Evolutionary conservation across 2,329 filamentous ascomycete genomes (phyloP).

Genomic region (Nannizziopsis barbatae): DNA sequence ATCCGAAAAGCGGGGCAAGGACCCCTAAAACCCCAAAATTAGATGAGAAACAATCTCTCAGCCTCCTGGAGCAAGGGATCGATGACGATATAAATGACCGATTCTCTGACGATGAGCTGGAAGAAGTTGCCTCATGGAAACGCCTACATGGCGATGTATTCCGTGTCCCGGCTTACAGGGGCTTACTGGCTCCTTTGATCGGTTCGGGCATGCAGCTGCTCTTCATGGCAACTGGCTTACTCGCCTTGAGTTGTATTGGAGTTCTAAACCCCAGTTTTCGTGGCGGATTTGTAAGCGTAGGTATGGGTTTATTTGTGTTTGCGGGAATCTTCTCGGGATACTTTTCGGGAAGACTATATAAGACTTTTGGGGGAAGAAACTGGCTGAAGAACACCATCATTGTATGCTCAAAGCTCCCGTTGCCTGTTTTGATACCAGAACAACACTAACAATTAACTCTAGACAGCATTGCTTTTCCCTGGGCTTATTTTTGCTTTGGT

Average conservation of each 20-base stretch:
- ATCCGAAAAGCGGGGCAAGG: slow-evolving; percentile 31
- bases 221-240: slow-evolving; percentile 65
- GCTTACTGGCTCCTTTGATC: slow-evolving; percentile 65
- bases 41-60: slow-evolving; percentile 42
- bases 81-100: slow-evolving; percentile 41
- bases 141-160: slow-evolving; percentile 82
- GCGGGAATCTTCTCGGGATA: slow-evolving; percentile 78
- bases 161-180: slow-evolving; percentile 57
- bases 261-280: slow-evolving; percentile 76
- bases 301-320: slow-evolving; percentile 69
- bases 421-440: slow-evolving; percentile 6
- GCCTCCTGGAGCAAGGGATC: slow-evolving; percentile 39
- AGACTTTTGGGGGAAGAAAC: slow-evolving; percentile 64
- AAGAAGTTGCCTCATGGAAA: slow-evolving; percentile 82
- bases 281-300: slow-evolving; percentile 79
- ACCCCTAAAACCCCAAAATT: slow-evolving; percentile 30
- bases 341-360: slow-evolving; percentile 72
- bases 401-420: slow-evolving; percentile 23
- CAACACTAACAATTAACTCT: slow-evolving; percentile 11
- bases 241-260: slow-evolving; percentile 62
- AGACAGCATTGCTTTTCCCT: slow-evolving; percentile 66
- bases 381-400: slow-evolving; percentile 66
- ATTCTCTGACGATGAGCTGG: slow-evolving; percentile 60
- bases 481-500: slow-evolving; percentile 63
- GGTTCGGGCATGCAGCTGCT: slow-evolving; percentile 80